Percentiles rank a stretch among this genome's conserved stretches.
phyloP scores from a whole-genome alignment of 805 yeast genomes.

The Candida jianshihensis region DNA sequence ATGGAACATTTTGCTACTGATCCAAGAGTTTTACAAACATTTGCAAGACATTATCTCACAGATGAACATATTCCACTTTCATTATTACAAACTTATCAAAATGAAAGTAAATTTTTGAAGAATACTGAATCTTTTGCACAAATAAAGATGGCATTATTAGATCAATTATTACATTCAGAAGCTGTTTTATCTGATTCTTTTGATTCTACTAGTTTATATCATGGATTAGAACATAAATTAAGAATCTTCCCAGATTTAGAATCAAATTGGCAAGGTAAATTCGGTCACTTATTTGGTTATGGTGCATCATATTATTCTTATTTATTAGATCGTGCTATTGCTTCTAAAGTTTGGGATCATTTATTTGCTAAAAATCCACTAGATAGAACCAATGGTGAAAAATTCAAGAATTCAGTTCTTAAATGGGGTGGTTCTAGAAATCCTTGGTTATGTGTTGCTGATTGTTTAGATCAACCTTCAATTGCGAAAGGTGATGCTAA shows the following conservation, averaged over 20 bases:
- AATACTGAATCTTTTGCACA: conserved; percentile 80
- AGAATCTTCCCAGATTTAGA: conserved; percentile 59
- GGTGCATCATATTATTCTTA: conserved; percentile 94
- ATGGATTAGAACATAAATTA: conserved; percentile 51
- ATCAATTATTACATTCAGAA: conserved; percentile 62
- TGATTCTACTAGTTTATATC: conserved; percentile 58
- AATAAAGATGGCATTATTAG: conserved; percentile 82
- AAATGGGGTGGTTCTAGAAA: conserved; percentile 93
- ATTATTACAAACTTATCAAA: conserved; percentile 44
- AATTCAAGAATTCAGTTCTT: conserved; percentile 60
- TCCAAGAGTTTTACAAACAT: conserved; percentile 61
- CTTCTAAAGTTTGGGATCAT: conserved; percentile 73
- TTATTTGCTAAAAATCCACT: conserved; percentile 68
- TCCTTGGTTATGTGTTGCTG: conserved; percentile 83
- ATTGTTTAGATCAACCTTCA: conserved; percentile 59
- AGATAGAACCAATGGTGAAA: conserved; percentile 65
- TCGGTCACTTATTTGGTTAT: conserved; percentile 88
- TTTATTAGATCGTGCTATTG: conserved; percentile 86
- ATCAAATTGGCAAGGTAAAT: conserved; percentile 89
- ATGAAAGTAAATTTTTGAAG: conserved; percentile 45
- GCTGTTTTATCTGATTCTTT: conserved; percentile 34
- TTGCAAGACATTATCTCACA: conserved; percentile 63
- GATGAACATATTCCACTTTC: conserved; percentile 49
- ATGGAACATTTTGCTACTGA: conserved; percentile 92
- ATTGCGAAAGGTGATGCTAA: conserved; percentile 58